Evolutionary conservation across 148 eudicot species (phyloP).

Genomic region (Drosera capensis): DNA sequence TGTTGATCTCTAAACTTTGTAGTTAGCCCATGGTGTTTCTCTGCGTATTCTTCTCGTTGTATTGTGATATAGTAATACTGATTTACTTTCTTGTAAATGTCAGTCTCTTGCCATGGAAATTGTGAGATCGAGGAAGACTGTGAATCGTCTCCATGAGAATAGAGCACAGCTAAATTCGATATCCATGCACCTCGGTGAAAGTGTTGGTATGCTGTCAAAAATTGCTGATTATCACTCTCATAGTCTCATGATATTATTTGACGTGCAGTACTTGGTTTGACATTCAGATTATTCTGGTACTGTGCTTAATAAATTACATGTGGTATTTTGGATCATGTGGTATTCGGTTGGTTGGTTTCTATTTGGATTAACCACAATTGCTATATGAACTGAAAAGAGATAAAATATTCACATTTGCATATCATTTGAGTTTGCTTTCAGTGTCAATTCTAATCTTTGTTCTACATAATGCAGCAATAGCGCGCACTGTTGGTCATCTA

Average conservation of each 20-base stretch:
- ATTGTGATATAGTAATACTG: background rate
- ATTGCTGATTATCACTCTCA: background rate
- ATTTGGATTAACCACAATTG: no score
- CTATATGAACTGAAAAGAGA: no score
- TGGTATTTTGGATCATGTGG: background rate
- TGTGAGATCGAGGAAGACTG: conserved; percentile 74
- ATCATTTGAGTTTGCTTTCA: no score
- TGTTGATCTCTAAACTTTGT: no score
- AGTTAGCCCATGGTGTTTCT: background rate
- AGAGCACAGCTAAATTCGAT: conserved; percentile 95
- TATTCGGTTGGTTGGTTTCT: no score
- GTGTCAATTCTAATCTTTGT: background rate
- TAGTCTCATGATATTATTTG: no score
- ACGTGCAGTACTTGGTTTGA: no score
- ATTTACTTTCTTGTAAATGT: conserved; percentile 7
- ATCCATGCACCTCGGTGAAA: conserved; percentile 99
- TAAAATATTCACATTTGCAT: no score
- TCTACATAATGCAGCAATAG: conserved; percentile 42
- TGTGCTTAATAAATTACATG: no score
- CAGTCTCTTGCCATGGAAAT: conserved; percentile 92
- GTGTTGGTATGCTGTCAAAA: conserved; percentile 59
- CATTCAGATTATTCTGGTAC: no score
- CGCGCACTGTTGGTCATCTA: conserved; percentile 81
- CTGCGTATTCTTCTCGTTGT: background rate
- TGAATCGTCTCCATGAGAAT: conserved; percentile 91